Base-by-base conservation (phyloP, 306 rosid genomes). In the Dryas alaskensis region DNA sequence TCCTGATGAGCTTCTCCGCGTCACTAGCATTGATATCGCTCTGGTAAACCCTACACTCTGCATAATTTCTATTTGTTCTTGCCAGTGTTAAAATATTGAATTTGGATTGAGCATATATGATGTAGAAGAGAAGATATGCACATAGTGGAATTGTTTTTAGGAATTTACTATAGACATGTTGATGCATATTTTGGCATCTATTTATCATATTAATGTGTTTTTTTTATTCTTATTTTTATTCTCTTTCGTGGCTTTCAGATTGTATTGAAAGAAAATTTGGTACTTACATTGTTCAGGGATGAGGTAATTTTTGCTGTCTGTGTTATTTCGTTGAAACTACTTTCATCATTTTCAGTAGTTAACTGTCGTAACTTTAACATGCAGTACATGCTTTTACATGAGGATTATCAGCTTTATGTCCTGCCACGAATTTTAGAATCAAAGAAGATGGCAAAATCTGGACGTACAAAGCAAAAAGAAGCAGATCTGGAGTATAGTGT, bases 391-490 rank as follows among this genome's bases (percentile, higher is more conserved):
- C 92, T 86, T 77, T 66, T 94, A 85, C 99, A 94, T 14, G 99
- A 94, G 87, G 97, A 94, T 70, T 94, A 94, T 84, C 99, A 89
- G 80, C 82, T 79, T 73, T 89, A 87, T 25, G 99, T 94, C 80
- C 85, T 94, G 75, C 98, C 97, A 65, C 89, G 95, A 65, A 90
- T 92, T 80, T 78, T 92, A 74, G 99, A 94, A 86, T 94, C 99
- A 79, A 94, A 94, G 89, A 94, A 86, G 89, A 88, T 94, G 97
- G 99, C 99, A 59, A 94, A 92, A 87, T 88, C 99, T 75, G 99
- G 97, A 62, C 97, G 99, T 61, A 80, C 97, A 16, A 94, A 92
- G 87, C 97, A 92, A 85, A 94, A 94, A 75, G 99, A 94, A 84
- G 96, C 96, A 0, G 99, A 89, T 89, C 81, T 94, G 85, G 99